Evolutionary conservation across 495 filamentous ascomycete genomes (phyloP).

Genomic region (Talaromyces nanjingensis): DNA sequence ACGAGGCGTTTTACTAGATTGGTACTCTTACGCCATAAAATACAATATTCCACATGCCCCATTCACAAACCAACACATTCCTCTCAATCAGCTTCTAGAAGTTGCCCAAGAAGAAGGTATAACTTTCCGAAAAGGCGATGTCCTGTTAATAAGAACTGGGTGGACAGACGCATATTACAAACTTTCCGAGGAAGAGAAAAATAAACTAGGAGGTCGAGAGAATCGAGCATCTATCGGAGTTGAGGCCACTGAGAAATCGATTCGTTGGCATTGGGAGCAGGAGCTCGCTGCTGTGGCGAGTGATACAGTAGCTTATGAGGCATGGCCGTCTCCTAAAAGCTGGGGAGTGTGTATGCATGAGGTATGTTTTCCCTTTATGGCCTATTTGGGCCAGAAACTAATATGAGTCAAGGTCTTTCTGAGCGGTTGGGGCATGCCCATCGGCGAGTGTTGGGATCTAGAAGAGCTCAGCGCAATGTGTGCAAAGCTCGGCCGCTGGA

Average conservation of each 20-base stretch:
- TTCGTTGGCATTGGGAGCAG: slow-evolving; percentile 25
- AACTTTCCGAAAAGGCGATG: slow-evolving; percentile 18
- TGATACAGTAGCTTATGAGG: slow-evolving; percentile 23
- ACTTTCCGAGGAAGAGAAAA: slow-evolving; percentile 13
- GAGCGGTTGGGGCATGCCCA: slow-evolving; percentile 16
- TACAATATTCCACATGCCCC: slow-evolving; percentile 17
- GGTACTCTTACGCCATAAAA: slow-evolving; percentile 31
- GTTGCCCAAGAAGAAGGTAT: slow-evolving; percentile 16
- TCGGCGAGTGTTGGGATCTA: slow-evolving; percentile 23
- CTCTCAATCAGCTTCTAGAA: slow-evolving; percentile 21
- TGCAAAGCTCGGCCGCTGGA: slow-evolving; percentile 29
- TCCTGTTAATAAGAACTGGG: slow-evolving; percentile 23
- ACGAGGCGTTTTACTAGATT: slow-evolving; percentile 38
- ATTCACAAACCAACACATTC: slow-evolving; percentile 23
- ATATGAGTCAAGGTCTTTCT: slow-evolving; percentile 5
- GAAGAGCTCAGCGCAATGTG: slow-evolving; percentile 42
- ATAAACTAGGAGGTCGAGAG: slow-evolving; percentile 15
- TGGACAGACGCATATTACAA: slow-evolving; percentile 20
- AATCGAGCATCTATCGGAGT: slow-evolving; percentile 17
- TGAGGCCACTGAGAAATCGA: slow-evolving; percentile 16
- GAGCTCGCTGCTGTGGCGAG: slow-evolving; percentile 22
- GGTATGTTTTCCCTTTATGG: slow-evolving; percentile 1
- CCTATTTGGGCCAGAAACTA: background rate
- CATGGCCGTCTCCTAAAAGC: slow-evolving; percentile 11
- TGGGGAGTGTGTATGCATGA: slow-evolving; percentile 11